Conservation (phyloP, 83 land plant species). For the Picea abies region DNA sequence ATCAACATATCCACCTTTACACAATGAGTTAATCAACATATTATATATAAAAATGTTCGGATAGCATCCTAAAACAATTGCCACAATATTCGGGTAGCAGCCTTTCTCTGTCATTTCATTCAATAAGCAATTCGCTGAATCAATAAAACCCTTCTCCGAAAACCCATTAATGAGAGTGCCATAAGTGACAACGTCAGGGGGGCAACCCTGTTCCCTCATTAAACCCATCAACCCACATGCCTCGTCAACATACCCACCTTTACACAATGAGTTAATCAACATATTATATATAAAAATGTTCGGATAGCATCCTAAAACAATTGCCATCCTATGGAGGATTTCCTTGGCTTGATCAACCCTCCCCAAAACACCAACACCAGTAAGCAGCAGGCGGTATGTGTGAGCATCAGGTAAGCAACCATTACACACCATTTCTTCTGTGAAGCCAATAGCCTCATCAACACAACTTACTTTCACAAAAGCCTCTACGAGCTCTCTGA, state of each 20-base stretch:
- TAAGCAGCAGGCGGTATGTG: not conserved
- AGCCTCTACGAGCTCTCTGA: slow-evolving; percentile 20
- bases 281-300: slow-evolving; percentile 30
- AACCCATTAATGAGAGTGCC: slow-evolving; percentile 28
- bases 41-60: slow-evolving; percentile 26
- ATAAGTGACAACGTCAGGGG: slow-evolving; percentile 26
- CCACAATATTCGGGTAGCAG: slow-evolving; percentile 7
- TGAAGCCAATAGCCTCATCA: slow-evolving; percentile 26
- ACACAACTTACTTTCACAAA: slow-evolving; percentile 23
- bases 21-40: slow-evolving; percentile 28
- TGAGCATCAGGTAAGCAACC: slow-evolving; percentile 21
- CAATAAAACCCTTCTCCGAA: slow-evolving; percentile 24
- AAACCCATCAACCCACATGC: slow-evolving; percentile 24
- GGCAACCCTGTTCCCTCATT: slow-evolving; percentile 33
- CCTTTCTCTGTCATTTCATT: slow-evolving; percentile 30
- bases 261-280: slow-evolving; percentile 28
- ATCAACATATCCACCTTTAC: slow-evolving; percentile 25
- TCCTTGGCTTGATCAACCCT: slow-evolving; percentile 6
- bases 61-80: not conserved
- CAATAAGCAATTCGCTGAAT: slow-evolving; percentile 28
- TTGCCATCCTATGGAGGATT: not conserved
- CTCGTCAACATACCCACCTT: slow-evolving; percentile 27
- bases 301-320: not conserved
- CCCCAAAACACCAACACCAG: slow-evolving; percentile 4
- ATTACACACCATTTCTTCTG: slow-evolving; percentile 15